Evolutionary conservation across 495 filamentous ascomycete genomes (phyloP).

Genomic region (Lineolata rhizophorae): DNA sequence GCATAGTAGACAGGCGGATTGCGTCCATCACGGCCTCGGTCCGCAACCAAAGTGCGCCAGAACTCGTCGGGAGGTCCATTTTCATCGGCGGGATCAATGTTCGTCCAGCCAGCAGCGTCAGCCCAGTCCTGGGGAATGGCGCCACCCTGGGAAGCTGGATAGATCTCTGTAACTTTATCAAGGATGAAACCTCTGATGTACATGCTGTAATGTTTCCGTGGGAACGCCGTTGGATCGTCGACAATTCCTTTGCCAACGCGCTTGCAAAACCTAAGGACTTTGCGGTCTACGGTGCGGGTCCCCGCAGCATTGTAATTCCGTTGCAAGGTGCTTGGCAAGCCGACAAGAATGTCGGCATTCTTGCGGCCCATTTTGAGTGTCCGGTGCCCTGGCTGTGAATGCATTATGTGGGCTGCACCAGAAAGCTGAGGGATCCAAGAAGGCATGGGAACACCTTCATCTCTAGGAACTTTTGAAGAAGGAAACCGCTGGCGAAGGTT

Average conservation of each 20-base stretch:
- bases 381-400: slow-evolving; percentile 1
- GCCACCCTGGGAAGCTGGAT: slow-evolving; percentile 7
- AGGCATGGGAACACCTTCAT: slow-evolving; percentile 3
- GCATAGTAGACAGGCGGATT: slow-evolving; percentile 19
- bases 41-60: slow-evolving; percentile 23
- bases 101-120: slow-evolving; percentile 8
- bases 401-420: slow-evolving; percentile 3
- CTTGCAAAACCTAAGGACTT: slow-evolving; percentile 14
- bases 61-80: slow-evolving; percentile 21
- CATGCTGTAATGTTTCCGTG: slow-evolving; percentile 19
- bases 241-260: slow-evolving; percentile 1
- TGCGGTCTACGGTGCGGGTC: slow-evolving; percentile 11
- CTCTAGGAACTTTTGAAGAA: neutral
- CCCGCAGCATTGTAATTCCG: slow-evolving; percentile 16
- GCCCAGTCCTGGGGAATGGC: slow-evolving; percentile 11
- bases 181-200: slow-evolving; percentile 19
- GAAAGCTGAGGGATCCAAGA: slow-evolving; percentile 8
- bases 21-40: slow-evolving; percentile 16
- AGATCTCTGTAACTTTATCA: slow-evolving; percentile 12
- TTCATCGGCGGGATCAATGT: slow-evolving; percentile 8
- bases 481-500: neutral
- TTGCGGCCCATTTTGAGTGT: slow-evolving; percentile 10
- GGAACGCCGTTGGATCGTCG: too few species aligned
- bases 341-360: slow-evolving; percentile 22
- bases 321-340: slow-evolving; percentile 8